Base-by-base conservation (phyloP, 495 filamentous ascomycete genomes). In the Trichoderma parareesei region DNA sequence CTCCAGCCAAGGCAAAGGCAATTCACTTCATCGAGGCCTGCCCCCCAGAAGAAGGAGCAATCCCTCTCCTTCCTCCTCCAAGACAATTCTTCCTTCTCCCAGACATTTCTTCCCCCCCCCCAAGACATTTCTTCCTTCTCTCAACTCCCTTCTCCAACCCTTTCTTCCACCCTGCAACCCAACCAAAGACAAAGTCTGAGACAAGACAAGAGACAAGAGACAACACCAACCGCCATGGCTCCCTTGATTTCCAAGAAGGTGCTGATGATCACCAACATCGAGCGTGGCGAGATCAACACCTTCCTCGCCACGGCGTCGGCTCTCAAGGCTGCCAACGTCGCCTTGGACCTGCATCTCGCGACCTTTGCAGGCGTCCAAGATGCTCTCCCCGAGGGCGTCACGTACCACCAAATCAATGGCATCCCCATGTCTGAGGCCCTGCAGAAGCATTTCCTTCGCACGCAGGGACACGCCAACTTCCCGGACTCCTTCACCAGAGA, bases 261-360 rank as follows among this genome's bases (percentile, higher is more conserved):
- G 16, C 72, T 86, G 10, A 79, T 86, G 61, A 69, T 86, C 65
- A 82, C 84, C 6, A 83, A 81, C 72, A 79, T 79, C 49, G 84
- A 85, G 65, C 75, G 80, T 62, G 84, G 84, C 18, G 81, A 84
- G 64, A 78, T 79, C 37, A 85, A 85, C 68, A 80, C 85, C 35
- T 75, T 79, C 42, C 76, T 86, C 1, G 83, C 84, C 10, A 76
- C 81, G 1, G 75, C 75, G 27, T 77, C 83, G 37, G 82, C 82
- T 61, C 77, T 84, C 37, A 67, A 70, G 7, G 70, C 74, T 11
- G 76, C 27, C 27, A 27, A 77, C 13, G 74, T 72, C 3, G 65
- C 75, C 42, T 75, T 81, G 38, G 73, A 79, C 35, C 73, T 85
- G 4, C 82, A 85, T 63, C 76, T 85, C 42, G 84, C 76, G 16